A percentile compares a stretch with the other conserved stretches of the same genome.
Conservation (phyloP, 305 asterid species). For the Solanum hybrid region DNA sequence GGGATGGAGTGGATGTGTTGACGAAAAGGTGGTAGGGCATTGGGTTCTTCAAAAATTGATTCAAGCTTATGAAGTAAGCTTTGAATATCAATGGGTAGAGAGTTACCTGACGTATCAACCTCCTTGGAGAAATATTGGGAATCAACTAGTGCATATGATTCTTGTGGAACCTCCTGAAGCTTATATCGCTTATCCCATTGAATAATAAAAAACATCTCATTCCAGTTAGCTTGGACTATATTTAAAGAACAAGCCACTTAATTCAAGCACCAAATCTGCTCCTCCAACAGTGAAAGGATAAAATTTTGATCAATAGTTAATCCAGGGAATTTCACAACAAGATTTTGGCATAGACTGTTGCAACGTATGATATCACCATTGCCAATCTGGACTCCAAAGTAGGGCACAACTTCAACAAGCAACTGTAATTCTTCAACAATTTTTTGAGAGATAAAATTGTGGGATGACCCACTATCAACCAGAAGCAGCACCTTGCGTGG, state of each 20-base stretch:
- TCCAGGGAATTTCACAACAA: neutral
- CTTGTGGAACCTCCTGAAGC: neutral
- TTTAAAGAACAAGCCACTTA: neutral
- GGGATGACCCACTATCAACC: neutral
- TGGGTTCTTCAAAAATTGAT: neutral
- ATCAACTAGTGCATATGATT: neutral
- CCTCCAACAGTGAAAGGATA: neutral
- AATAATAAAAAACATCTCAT: neutral
- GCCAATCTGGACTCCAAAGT: neutral
- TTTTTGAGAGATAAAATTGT: neutral
- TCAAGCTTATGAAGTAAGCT: neutral
- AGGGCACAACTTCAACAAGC: neutral
- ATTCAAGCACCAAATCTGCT: neutral
- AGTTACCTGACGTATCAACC: neutral
- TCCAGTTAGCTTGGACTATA: neutral
- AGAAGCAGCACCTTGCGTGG: neutral
- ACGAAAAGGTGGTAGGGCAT: neutral
- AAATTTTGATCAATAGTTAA: neutral
- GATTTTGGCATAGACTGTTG: neutral
- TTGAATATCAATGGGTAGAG: neutral
- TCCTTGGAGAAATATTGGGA: neutral
- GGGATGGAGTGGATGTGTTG: neutral
- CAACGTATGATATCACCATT: neutral
- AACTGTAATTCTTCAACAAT: neutral
- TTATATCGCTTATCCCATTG: neutral